Percentiles rank a stretch among this genome's conserved stretches.
These are phyloP conservation scores for Sclerotinia subarctica DNA, from an alignment of 2,329 filamentous ascomycete genomes.

Conservation along the genomic window DNA sequence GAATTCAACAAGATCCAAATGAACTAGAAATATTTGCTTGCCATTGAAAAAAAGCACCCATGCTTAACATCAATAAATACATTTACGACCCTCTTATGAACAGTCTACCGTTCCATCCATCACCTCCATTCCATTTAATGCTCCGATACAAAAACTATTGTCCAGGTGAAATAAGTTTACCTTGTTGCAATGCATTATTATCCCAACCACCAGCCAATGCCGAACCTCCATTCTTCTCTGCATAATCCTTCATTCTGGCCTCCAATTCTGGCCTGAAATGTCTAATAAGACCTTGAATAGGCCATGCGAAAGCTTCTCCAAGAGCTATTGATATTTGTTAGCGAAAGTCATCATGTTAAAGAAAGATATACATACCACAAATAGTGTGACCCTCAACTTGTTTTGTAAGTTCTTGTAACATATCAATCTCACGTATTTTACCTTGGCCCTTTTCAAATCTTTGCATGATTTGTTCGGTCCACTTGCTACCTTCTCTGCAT, in stretches of 20 bases:
- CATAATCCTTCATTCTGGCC: slow-evolving; percentile 80
- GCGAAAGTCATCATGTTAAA: background rate
- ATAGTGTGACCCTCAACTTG: slow-evolving; percentile 99
- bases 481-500: slow-evolving; percentile 98
- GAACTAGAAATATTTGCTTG: slow-evolving; percentile 19
- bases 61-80: slow-evolving; percentile 36
- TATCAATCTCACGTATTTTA: slow-evolving; percentile 91
- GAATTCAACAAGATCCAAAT: background rate
- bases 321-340: slow-evolving; percentile 55
- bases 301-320: slow-evolving; percentile 98
- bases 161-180: slow-evolving; percentile 82
- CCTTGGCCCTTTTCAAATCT: slow-evolving; percentile 91
- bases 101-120: slow-evolving; percentile 25
- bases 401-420: slow-evolving; percentile 98
- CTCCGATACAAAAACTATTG: slow-evolving; percentile 58
- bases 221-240: slow-evolving; percentile 67
- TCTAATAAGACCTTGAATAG: slow-evolving; percentile 94
- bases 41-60: slow-evolving; percentile 20
- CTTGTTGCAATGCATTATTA: slow-evolving; percentile 70
- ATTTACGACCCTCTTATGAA: slow-evolving; percentile 32
- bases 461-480: slow-evolving; percentile 98
- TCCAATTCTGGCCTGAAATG: slow-evolving; percentile 97
- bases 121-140: slow-evolving; percentile 10
- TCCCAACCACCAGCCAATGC: slow-evolving; percentile 86
- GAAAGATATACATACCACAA: slow-evolving; percentile 64